Conservation (phyloP, 1,284 basidiomycete species). For the Caloboletus inedulis region DNA sequence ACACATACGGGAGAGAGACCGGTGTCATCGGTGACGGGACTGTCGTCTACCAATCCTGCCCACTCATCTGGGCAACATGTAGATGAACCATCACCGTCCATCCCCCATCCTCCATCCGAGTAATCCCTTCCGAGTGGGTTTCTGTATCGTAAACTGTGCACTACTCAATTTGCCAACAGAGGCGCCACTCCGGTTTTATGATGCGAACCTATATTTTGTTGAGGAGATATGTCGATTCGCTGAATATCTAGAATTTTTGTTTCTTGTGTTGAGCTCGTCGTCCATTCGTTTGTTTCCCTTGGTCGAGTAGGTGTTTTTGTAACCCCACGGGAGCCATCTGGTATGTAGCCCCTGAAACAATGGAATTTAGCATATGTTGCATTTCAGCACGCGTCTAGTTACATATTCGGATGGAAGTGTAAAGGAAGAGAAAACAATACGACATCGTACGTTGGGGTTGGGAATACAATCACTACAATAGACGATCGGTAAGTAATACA, state of each 20-base stretch:
- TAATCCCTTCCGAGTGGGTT: not conserved
- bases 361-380: conserved; percentile 1
- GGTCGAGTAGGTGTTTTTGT: conserved; percentile 3
- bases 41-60: conserved; percentile 10
- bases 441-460: conserved; percentile 4
- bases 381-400: conserved; percentile 9
- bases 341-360: not conserved
- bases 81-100: not conserved
- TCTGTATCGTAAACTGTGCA: conserved; percentile 1
- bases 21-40: conserved; percentile 4
- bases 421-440: not conserved
- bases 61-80: conserved; percentile 14
- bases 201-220: not conserved
- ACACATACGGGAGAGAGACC: conserved; percentile 6
- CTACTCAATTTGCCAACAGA: not conserved
- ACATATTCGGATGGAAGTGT: conserved; percentile 4
- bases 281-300: conserved; percentile 5
- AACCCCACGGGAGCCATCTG: not conserved
- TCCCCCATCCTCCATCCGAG: conserved; percentile 7
- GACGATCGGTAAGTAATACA: conserved; percentile 24
- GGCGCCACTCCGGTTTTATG: not conserved
- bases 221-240: not conserved
- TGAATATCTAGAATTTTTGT: conserved; percentile 7
- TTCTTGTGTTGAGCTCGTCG: not conserved
- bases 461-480: conserved; percentile 21